phyloP scores from a whole-genome alignment of 2,329 filamentous ascomycete genomes.

The Cladosporium cucumerinum region DNA sequence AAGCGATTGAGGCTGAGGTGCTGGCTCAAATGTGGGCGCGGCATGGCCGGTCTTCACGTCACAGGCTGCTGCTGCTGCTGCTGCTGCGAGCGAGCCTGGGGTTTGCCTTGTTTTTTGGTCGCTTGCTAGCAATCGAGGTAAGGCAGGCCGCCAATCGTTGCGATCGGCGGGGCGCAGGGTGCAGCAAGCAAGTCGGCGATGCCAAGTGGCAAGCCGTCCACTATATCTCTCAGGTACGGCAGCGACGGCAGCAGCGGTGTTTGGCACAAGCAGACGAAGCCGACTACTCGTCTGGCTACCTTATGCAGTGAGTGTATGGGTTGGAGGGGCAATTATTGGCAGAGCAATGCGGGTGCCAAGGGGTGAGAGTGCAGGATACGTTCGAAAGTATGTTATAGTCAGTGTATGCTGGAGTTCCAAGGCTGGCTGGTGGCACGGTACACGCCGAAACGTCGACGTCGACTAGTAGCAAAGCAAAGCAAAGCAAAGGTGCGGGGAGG shows the following conservation, averaged over 20 bases:
- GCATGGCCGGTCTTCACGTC: conserved; percentile 8
- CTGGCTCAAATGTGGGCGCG: conserved; percentile 10
- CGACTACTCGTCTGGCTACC: neutral
- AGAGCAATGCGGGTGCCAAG: neutral
- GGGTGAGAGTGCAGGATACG: neutral
- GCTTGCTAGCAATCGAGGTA: neutral
- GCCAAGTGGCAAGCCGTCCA: conserved; percentile 6
- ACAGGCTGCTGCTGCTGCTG: neutral
- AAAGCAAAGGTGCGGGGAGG: neutral
- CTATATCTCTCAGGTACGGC: neutral
- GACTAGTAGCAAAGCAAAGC: neutral
- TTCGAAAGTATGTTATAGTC: neutral
- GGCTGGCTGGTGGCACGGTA: neutral
- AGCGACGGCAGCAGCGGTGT: neutral
- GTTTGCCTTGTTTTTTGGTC: neutral
- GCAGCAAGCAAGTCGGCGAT: neutral
- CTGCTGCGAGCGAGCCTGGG: neutral
- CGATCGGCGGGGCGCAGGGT: conserved; percentile 8
- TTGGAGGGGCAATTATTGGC: neutral
- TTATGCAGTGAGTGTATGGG: neutral
- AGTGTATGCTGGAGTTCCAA: neutral
- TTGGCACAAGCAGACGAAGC: neutral
- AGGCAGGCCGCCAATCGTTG: conserved; percentile 6
- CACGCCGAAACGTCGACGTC: neutral
- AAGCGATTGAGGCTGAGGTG: conserved; percentile 17